Base-by-base conservation (phyloP, 1,284 basidiomycete genomes). In the Boletus semigastroideus region DNA sequence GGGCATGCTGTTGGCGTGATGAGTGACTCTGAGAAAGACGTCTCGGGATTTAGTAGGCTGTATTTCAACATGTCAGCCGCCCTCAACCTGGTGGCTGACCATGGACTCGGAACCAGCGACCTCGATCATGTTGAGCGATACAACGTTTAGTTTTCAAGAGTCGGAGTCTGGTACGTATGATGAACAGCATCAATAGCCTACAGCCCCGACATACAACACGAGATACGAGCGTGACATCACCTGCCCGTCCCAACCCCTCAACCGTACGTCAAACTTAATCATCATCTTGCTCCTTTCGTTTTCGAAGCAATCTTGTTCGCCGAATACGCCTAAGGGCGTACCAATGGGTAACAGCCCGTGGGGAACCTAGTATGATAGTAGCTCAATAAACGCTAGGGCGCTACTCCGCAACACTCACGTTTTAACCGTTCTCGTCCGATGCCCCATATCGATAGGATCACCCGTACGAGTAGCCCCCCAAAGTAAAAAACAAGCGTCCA, bases 271-370 rank as follows among this genome's bases (percentile, higher is more conserved):
- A 14, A 13, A n/a, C 33, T n/a, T 14, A 16, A 9, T 34, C 33
- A n/a, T n/a, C 33, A 4, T 34, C 33, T 34, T 34, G 4, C 9
- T 4, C 8, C n/a, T 34, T n/a, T 44, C 8, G 22, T 10, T 42
- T 30, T 19, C 27, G 46, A 9, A 56, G 22, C 9, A 12, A 19
- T 39, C 33, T 16, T 14, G 40, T 34, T 1, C 50, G 39, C 2
- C 31, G 41, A 2, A 3, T 12, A 2, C 53, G 55, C 5, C 7
- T 44, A 6, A 16, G 2, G 11, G 48, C 42, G 10, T 64, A 67
- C 51, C 56, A 64, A 0, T 48, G 49, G 0, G 53, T 42, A 0
- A 66, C 52, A 4, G 62, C 61, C 0, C 10, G 17, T 0, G 63
- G 53, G 0, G 54, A 54, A 0, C 45, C 62, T 63, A 46, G 3